A percentile compares a stretch with the other conserved stretches of the same genome.
Evolutionary conservation across 1,284 basidiomycete genomes (phyloP).

Genomic region (Cutaneotrichosporon sp.): DNA sequence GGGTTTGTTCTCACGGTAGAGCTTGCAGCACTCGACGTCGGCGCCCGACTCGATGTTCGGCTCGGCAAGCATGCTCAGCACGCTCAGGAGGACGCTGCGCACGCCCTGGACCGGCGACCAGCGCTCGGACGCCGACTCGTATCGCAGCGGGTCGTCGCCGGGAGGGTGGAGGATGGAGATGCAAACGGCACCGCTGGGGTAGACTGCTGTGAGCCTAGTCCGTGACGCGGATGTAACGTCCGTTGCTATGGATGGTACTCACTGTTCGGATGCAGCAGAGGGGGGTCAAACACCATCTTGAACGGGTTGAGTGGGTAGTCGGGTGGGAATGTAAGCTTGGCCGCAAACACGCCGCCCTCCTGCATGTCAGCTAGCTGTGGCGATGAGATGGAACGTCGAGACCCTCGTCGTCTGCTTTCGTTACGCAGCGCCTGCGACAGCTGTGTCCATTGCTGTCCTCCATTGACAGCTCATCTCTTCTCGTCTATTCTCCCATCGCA

Average conservation of each 20-base stretch:
- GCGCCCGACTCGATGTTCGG: slow-evolving; percentile 99
- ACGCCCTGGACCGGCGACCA: slow-evolving; percentile 90
- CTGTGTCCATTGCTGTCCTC: too few relatives aligned
- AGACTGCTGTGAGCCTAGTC: slow-evolving; percentile 57
- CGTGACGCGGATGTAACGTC: too few relatives aligned
- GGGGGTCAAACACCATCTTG: slow-evolving; percentile 98
- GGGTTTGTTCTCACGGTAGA: slow-evolving; percentile 79
- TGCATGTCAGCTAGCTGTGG: slow-evolving; percentile 44
- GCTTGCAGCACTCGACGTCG: slow-evolving; percentile 95
- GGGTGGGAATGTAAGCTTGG: slow-evolving; percentile 83
- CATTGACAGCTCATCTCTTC: too few relatives aligned
- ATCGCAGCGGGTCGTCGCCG: slow-evolving; percentile 73
- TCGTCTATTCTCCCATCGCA: too few relatives aligned
- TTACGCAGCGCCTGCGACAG: neutral
- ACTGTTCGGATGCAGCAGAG: slow-evolving; percentile 97
- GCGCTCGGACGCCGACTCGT: slow-evolving; percentile 89
- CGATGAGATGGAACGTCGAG: too few relatives aligned
- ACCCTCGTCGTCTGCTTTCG: too few relatives aligned
- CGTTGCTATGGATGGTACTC: slow-evolving; percentile 45
- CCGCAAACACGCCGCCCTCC: slow-evolving; percentile 96
- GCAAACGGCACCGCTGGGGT: slow-evolving; percentile 92
- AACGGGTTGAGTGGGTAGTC: slow-evolving; percentile 95
- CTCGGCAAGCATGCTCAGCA: slow-evolving; percentile 99
- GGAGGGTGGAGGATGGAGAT: slow-evolving; percentile 98
- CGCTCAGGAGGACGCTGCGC: slow-evolving; percentile 92